A percentile compares a stretch with the other conserved stretches of the same genome.
phyloP scores from a whole-genome alignment of 2,329 filamentous ascomycete species.

The Pyricularia grisea region DNA sequence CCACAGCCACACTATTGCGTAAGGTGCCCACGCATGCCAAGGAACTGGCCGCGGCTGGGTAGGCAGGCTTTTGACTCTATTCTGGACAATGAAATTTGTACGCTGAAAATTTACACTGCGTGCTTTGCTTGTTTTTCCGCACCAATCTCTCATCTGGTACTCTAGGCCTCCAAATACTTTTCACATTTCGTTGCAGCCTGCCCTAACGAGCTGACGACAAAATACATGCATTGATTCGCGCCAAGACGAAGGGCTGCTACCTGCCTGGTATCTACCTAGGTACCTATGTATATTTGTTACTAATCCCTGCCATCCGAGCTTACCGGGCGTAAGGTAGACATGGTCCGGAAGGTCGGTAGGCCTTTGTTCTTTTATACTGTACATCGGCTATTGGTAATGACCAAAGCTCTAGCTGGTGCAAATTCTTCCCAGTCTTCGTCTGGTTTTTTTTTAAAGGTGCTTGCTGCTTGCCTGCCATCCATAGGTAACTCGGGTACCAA shows the following conservation, averaged over 20 bases:
- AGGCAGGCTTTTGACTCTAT: background rate
- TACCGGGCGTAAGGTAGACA: background rate
- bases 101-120: background rate
- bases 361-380: background rate
- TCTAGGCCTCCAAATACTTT: background rate
- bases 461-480: background rate
- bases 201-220: background rate
- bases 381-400: background rate
- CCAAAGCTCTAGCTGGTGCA: background rate
- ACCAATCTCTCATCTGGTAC: background rate
- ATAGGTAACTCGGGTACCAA: background rate
- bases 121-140: background rate
- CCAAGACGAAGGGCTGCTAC: background rate
- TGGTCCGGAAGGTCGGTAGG: background rate
- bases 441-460: background rate
- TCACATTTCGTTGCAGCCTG: background rate
- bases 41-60: background rate
- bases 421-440: background rate
- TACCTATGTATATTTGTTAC: background rate
- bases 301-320: background rate
- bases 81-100: background rate
- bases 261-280: no score
- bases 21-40: conserved; percentile 12
- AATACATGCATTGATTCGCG: background rate
- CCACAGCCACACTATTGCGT: conserved; percentile 26